Conservation (phyloP, 2,329 filamentous ascomycete genomes). For the Cadophora sp. region DNA sequence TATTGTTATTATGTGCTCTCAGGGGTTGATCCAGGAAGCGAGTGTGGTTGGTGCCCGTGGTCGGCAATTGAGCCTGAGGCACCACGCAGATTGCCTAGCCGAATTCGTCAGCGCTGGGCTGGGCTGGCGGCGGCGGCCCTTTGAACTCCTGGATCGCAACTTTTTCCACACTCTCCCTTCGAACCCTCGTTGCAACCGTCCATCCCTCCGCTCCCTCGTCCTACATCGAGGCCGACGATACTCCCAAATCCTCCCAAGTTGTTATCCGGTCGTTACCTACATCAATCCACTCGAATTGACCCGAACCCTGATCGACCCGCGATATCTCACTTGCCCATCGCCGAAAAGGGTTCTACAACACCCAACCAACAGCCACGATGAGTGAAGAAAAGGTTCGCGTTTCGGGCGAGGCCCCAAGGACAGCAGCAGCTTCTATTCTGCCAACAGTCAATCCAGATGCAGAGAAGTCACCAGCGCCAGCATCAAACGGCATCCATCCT, state of each 20-base stretch:
- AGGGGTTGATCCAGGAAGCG: not conserved
- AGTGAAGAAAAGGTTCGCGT: conserved; percentile 82
- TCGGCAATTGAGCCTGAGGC: not conserved
- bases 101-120: not conserved
- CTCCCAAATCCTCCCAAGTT: conserved; percentile 1
- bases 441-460: conserved; percentile 74
- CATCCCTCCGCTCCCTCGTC: conserved; percentile 3
- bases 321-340: conserved; percentile 22
- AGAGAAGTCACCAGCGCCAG: conserved; percentile 70
- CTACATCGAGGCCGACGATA: conserved; percentile 23
- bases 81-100: not conserved
- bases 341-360: conserved; percentile 24
- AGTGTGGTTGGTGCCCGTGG: not conserved
- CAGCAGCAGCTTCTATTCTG: conserved; percentile 66
- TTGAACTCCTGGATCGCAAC: not conserved
- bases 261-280: conserved; percentile 31
- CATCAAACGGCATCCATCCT: conserved; percentile 57
- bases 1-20: no score
- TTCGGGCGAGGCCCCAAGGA: conserved; percentile 76
- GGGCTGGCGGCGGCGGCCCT: not conserved
- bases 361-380: conserved; percentile 54
- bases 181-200: conserved; percentile 1
- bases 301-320: conserved; percentile 33
- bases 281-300: conserved; percentile 5
- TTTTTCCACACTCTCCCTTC: conserved; percentile 10